Evolutionary conservation across 345 rosid species (phyloP), one percentile per base, ranked within the genome.

Genomic region (Salix arbutifolia): DNA sequence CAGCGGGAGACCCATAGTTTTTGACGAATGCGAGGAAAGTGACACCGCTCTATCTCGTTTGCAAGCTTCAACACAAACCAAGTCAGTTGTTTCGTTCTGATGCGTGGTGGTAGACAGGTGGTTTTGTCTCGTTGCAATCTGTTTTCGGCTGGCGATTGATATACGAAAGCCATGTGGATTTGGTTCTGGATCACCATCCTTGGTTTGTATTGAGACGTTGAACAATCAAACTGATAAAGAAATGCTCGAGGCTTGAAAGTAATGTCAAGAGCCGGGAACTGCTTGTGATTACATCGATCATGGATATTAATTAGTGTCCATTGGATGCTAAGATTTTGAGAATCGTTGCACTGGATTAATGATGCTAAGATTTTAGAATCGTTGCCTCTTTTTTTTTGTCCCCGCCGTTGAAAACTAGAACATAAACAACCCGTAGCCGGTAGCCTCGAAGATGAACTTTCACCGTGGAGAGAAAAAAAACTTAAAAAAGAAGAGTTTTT

Each of bases 51-150:
- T 82, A 37, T 87, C 95, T 69, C 88, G 79, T 64, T 61, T 85
- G 79, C 87, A 69, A 65, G 78, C 86, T 79, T 79, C 94, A 26
- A 65, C 88, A 17, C 86, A 85, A 56, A 83, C 88, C 61, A 85
- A 86, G 75, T 85, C 97, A 8, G 89, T 90, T 40, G 90, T 88
- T 78, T 91, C 93, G 23, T 90, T 79, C 75, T 89, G 81, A 88
- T 3, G 25, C 33, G 6, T 19, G 67, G 30, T 56, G 64, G n/a
- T 16, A 28, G 68, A 30, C 68, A 1, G 79, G 40, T 69, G 48
- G 18, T 38, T n/a, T 53, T 67, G n/a, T 46, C 61, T 23, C 52
- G 26, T 68, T 56, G 26, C 61, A 12, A 37, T 68, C 69, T 71
- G 84, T 67, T 25, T 53, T 48, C 50, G 53, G 38, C 35, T 33